Percentiles rank a stretch among this genome's conserved stretches.
phyloP scores from a whole-genome alignment of 1,284 basidiomycete species.

The Tylopilus sp. region DNA sequence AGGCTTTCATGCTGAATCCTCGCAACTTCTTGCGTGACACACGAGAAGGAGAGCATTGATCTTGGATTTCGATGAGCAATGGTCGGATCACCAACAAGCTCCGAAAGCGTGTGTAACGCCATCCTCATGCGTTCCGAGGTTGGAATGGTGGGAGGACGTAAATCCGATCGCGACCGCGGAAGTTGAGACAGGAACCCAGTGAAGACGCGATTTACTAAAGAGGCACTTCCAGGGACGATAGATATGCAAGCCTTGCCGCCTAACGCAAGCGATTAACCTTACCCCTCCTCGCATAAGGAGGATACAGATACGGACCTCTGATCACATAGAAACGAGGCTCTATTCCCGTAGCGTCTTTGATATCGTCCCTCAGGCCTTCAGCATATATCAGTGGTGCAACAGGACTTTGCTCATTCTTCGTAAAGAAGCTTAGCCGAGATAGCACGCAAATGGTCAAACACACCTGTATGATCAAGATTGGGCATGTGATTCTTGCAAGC shows the following conservation, averaged over 20 bases:
- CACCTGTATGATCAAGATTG: conserved; percentile 70
- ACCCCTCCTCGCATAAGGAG: not conserved
- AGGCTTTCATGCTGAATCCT: conserved; percentile 49
- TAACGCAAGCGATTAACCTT: conserved; percentile 6
- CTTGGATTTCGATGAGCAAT: conserved; percentile 50
- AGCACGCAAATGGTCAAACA: not conserved
- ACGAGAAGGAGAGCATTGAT: conserved; percentile 65
- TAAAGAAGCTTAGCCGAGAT: conserved; percentile 4
- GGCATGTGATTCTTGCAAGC: conserved; percentile 51
- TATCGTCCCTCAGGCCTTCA: conserved; percentile 45
- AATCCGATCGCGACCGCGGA: conserved; percentile 46
- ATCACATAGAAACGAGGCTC: conserved; percentile 56
- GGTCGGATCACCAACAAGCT: conserved; percentile 44
- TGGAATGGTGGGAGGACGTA: conserved; percentile 34
- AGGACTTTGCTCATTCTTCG: conserved; percentile 56
- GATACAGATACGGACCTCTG: conserved; percentile 44
- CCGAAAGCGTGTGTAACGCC: conserved; percentile 51
- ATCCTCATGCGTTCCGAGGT: conserved; percentile 45
- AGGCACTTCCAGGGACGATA: conserved; percentile 43
- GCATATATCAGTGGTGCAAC: conserved; percentile 54
- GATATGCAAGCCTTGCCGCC: conserved; percentile 27
- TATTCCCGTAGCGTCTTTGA: conserved; percentile 44
- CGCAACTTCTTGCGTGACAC: conserved; percentile 48
- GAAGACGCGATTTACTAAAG: conserved; percentile 62
- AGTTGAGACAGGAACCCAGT: conserved; percentile 55